These are phyloP conservation scores for Jatropha podagrica DNA, from an alignment of 441 rosid species.

Conservation along the genomic window DNA sequence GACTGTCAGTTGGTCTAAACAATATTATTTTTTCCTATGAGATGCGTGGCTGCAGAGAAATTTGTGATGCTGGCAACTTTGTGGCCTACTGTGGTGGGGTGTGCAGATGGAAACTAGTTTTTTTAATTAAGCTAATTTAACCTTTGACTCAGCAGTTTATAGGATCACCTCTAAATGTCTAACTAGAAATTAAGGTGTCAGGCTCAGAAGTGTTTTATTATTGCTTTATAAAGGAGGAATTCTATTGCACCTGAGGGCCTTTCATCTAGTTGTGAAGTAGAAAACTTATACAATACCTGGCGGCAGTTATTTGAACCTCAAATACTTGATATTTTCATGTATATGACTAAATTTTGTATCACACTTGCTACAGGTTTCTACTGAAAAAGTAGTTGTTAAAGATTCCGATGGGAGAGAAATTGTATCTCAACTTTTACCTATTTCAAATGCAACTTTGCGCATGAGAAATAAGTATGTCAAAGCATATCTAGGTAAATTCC, in stretches of 20 bases:
- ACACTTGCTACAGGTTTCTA: constrained; percentile 52
- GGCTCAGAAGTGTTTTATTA: background rate
- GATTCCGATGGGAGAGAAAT: constrained; percentile 79
- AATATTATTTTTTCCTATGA: background rate
- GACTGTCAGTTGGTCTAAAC: background rate
- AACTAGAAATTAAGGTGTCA: background rate
- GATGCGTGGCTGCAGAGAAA: background rate
- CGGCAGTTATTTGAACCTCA: background rate
- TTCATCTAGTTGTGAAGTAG: background rate
- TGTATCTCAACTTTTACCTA: constrained; percentile 81
- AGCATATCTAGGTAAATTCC: constrained; percentile 69
- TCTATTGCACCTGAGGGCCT: background rate
- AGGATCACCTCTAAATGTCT: background rate
- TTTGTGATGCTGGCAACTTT: background rate
- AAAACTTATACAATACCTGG: background rate
- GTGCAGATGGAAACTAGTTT: background rate
- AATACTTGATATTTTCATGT: constrained; percentile 3
- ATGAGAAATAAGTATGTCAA: constrained; percentile 65
- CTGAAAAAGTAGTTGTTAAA: constrained; percentile 57
- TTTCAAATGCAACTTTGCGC: constrained; percentile 49
- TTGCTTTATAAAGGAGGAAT: background rate
- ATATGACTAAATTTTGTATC: constrained; percentile 2
- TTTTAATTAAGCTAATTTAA: background rate
- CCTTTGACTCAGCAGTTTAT: background rate
- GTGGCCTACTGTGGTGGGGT: background rate